Percentiles rank a stretch among this genome's conserved stretches.
phyloP scores from a whole-genome alignment of 2,329 filamentous ascomycete genomes.

The Trichophyton verrucosum region DNA sequence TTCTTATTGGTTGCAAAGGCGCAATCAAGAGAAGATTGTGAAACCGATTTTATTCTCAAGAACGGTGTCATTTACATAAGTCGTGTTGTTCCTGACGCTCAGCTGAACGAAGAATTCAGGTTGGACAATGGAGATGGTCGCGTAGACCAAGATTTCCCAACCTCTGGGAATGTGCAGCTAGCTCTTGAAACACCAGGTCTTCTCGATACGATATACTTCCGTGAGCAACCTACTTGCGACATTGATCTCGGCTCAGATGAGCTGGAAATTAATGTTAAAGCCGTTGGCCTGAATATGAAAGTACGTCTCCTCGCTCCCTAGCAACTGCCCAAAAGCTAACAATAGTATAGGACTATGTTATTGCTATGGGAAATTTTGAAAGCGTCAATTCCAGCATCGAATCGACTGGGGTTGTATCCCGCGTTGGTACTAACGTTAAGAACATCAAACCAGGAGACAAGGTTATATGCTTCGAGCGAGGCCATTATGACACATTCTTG shows the following conservation, averaged over 20 bases:
- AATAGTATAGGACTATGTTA: background rate
- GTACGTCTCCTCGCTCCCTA: background rate
- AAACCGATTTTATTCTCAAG: background rate
- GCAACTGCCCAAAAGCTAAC: background rate
- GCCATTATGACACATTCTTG: background rate
- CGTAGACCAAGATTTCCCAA: background rate
- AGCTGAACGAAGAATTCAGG: background rate
- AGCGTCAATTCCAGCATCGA: conserved; percentile 7
- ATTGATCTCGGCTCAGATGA: background rate
- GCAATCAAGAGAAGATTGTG: background rate
- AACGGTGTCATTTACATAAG: background rate
- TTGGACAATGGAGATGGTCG: background rate
- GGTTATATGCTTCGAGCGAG: background rate
- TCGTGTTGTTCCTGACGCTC: background rate
- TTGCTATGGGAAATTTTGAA: background rate
- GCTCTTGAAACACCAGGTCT: background rate
- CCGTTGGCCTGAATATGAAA: background rate
- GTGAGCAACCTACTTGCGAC: background rate
- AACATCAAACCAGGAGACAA: conserved; percentile 7
- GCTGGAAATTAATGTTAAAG: background rate
- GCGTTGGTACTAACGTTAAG: conserved; percentile 4
- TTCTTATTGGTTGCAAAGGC: background rate
- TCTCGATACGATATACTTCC: background rate
- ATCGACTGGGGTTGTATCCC: conserved; percentile 7
- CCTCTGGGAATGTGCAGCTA: background rate